phyloP scores from a whole-genome alignment of 1,139 yeast genomes.

The Wickerhamomyces sp. region DNA sequence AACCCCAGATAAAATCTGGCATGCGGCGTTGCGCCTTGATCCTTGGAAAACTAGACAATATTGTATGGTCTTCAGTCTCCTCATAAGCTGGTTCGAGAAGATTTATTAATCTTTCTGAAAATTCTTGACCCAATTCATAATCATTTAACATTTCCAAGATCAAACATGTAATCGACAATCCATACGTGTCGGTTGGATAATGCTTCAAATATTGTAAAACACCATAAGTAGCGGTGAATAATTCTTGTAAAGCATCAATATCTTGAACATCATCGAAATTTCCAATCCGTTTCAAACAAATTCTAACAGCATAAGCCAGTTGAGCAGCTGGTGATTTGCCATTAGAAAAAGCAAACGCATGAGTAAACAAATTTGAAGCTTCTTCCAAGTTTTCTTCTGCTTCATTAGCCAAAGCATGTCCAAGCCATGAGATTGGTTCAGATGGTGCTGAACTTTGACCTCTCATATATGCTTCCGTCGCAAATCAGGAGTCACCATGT shows the following conservation, averaged over 20 bases:
- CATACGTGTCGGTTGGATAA: constrained; percentile 60
- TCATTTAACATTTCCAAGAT: constrained; percentile 71
- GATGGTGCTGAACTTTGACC: constrained; percentile 85
- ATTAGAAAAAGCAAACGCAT: constrained; percentile 71
- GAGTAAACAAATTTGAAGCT: constrained; percentile 62
- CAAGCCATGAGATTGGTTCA: constrained; percentile 77
- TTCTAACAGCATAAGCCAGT: constrained; percentile 61
- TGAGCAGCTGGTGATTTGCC: constrained; percentile 73
- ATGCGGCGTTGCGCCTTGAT: constrained; percentile 64
- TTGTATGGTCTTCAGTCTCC: constrained; percentile 42
- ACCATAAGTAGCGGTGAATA: constrained; percentile 66
- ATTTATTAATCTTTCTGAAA: constrained; percentile 43
- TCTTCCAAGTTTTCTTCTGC: constrained; percentile 48
- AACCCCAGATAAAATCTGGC: constrained; percentile 68
- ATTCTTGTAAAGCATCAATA: constrained; percentile 57
- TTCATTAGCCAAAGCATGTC: constrained; percentile 69
- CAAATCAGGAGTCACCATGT: constrained; percentile 65
- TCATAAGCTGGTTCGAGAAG: constrained; percentile 60
- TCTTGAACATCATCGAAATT: constrained; percentile 43
- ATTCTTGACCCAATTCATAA: constrained; percentile 47
- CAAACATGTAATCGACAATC: constrained; percentile 52
- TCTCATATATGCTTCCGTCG: constrained; percentile 66
- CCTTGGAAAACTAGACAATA: constrained; percentile 47
- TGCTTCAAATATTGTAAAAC: constrained; percentile 67
- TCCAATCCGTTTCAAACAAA: constrained; percentile 40